Percentiles rank a stretch among this genome's conserved stretches.
Evolutionary conservation across 2,329 filamentous ascomycete genomes (phyloP).

Genomic region (Aspergillus floridensis): DNA sequence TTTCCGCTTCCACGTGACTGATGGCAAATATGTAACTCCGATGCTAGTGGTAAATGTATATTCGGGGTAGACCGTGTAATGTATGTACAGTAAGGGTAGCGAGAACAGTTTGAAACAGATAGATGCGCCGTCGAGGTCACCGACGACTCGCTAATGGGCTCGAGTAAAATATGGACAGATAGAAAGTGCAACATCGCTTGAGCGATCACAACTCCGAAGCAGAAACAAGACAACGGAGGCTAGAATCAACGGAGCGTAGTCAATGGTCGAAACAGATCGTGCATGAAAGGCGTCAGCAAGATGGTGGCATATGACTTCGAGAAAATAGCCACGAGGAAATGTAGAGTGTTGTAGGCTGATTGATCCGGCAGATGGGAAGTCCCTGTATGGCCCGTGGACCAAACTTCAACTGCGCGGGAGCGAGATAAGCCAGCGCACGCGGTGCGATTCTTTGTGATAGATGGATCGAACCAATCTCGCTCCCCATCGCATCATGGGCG

Average conservation of each 20-base stretch:
- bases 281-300: slow-evolving; percentile 1
- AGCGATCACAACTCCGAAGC: neutral
- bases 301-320: slow-evolving; percentile 7
- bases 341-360: neutral
- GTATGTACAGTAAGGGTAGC: neutral
- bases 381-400: neutral
- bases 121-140: neutral
- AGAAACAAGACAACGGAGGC: neutral
- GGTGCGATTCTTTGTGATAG: neutral
- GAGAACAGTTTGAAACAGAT: neutral
- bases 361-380: neutral
- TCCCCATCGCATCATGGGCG: neutral
- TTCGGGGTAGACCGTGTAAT: neutral
- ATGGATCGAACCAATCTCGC: neutral
- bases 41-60: neutral
- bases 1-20: neutral
- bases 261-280: neutral
- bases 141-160: slow-evolving; percentile 7
- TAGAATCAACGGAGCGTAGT: neutral
- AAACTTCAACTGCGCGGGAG: neutral
- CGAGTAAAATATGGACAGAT: neutral
- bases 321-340: neutral
- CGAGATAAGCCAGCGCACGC: neutral
- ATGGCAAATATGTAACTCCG: neutral
- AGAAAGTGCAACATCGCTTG: neutral